phyloP scores from a whole-genome alignment of 1,139 yeast species.

The Taphrina sp. region DNA sequence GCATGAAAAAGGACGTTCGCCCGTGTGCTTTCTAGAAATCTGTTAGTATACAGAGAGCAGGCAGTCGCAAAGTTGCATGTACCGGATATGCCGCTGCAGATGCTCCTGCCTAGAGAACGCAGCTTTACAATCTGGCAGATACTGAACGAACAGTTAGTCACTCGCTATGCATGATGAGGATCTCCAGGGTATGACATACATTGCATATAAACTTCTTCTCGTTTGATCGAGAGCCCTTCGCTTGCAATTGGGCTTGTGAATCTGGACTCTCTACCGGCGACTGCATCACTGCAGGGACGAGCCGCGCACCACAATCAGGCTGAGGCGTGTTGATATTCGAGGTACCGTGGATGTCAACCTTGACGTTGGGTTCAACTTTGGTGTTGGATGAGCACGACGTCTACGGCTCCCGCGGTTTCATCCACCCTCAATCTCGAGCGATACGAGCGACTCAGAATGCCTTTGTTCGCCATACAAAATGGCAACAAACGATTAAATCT shows the following conservation, averaged over 20 bases:
- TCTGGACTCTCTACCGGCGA: conserved; percentile 18
- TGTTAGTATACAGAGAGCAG: background rate
- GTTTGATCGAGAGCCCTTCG: conserved; percentile 5
- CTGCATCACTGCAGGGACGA: no score
- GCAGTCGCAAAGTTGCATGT: background rate
- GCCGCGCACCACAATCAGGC: no score
- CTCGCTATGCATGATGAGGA: background rate
- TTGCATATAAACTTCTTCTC: conserved; percentile 26
- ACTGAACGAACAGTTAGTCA: conserved; percentile 1
- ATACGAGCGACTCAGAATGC: no score
- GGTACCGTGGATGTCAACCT: no score
- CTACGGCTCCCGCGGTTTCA: no score
- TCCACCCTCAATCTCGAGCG: no score
- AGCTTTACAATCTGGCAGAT: conserved; percentile 73
- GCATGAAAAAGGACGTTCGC: conserved; percentile 91
- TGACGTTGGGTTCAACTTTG: no score
- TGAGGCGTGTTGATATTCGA: no score
- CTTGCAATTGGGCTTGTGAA: conserved; percentile 10
- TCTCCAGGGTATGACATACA: background rate
- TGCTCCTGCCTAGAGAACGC: conserved; percentile 87
- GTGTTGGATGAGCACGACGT: no score
- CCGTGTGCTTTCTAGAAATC: conserved; percentile 74
- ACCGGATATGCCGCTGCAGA: conserved; percentile 74
- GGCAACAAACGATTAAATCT: no score
- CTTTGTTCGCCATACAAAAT: no score